Conservation (phyloP, 2,329 filamentous ascomycete genomes). For the Ascochyta pisi region DNA sequence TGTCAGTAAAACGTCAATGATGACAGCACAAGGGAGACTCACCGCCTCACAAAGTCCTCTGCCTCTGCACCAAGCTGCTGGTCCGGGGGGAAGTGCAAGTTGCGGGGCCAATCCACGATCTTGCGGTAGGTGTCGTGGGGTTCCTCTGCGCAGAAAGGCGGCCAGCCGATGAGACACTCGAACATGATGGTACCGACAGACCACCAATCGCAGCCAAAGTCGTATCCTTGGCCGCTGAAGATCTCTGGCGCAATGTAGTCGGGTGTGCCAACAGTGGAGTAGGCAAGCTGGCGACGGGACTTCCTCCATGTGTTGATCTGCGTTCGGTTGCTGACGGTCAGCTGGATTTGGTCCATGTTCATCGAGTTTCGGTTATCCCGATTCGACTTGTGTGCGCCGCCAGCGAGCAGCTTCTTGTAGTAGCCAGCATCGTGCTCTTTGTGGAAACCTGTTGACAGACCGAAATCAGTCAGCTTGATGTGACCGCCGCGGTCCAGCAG, state of each 20-base stretch:
- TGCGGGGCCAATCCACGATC: constrained; percentile 98
- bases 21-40: constrained; percentile 45
- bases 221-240: constrained; percentile 95
- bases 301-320: constrained; percentile 99
- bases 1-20: constrained; percentile 29
- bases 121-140: constrained; percentile 98
- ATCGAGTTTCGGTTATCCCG: constrained; percentile 84
- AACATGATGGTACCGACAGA: constrained; percentile 99
- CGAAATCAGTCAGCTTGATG: constrained; percentile 98
- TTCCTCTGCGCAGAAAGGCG: constrained; percentile 97
- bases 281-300: constrained; percentile 92
- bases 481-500: constrained; percentile 93
- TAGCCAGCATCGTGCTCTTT: constrained; percentile 98
- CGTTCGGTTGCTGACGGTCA: constrained; percentile 95
- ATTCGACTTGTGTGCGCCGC: constrained; percentile 56
- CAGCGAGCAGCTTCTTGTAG: constrained; percentile 93
- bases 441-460: constrained; percentile 96
- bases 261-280: constrained; percentile 96
- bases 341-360: constrained; percentile 95
- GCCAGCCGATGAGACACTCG: constrained; percentile 97
- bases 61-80: constrained; percentile 87
- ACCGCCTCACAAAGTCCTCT: constrained; percentile 92
- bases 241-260: constrained; percentile 99
- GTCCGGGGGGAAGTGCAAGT: constrained; percentile 95
- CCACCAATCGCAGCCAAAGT: constrained; percentile 99